Evolutionary conservation across 2,329 filamentous ascomycete genomes (phyloP).

Genomic region (Trichophyton verrucosum): DNA sequence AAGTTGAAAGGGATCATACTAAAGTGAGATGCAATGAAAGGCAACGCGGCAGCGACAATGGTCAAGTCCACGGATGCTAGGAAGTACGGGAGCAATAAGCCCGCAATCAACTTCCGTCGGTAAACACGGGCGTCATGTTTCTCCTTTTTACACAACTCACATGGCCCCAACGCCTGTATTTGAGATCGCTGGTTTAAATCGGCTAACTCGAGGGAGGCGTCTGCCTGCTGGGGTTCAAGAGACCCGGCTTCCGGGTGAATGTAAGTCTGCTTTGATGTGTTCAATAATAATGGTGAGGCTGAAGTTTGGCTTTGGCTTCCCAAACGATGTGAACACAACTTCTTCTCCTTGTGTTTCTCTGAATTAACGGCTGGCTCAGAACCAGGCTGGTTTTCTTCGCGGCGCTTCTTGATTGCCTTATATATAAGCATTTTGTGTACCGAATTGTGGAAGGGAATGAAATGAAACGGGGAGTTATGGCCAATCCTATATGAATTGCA

Average conservation of each 20-base stretch:
- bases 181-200: not conserved
- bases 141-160: constrained; percentile 21
- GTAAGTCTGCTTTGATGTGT: not conserved
- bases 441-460: not conserved
- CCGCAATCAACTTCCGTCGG: constrained; percentile 47
- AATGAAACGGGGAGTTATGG: not conserved
- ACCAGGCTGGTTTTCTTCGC: not conserved
- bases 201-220: not conserved
- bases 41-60: constrained; percentile 48
- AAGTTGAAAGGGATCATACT: constrained; percentile 26
- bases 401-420: constrained; percentile 7
- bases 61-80: constrained; percentile 53
- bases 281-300: not conserved
- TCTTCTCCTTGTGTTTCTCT: constrained; percentile 5
- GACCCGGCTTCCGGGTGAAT: not conserved
- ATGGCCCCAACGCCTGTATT: constrained; percentile 6
- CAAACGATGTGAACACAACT: constrained; percentile 12
- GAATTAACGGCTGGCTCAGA: constrained; percentile 1
- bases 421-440: not conserved
- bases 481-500: not conserved
- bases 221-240: not conserved
- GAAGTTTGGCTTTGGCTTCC: not conserved
- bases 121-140: constrained; percentile 32
- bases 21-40: constrained; percentile 54
- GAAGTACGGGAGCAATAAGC: constrained; percentile 48